phyloP scores from a whole-genome alignment of 1,139 yeast species.

The Protomyces arabidopsidicola region DNA sequence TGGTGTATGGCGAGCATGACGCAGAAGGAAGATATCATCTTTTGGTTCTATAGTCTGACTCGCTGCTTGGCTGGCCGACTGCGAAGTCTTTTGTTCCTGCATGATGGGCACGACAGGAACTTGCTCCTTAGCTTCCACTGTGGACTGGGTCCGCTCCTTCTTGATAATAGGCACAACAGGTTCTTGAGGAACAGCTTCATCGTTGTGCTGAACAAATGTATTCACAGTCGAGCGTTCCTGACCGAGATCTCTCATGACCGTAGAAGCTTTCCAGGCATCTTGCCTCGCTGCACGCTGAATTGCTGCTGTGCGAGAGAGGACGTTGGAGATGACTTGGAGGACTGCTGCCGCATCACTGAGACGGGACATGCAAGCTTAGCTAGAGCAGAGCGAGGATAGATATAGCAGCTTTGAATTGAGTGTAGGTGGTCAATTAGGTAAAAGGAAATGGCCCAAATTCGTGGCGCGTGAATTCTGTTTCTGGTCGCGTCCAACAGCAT shows the following conservation, averaged over 20 bases:
- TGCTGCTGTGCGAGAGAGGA: background rate
- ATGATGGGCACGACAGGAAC: background rate
- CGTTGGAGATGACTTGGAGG: conserved; percentile 4
- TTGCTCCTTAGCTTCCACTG: background rate
- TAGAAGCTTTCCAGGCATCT: conserved; percentile 13
- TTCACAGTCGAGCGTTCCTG: background rate
- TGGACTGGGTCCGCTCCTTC: background rate
- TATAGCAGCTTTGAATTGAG: too few species aligned
- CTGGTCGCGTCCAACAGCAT: too few species aligned
- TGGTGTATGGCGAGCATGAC: background rate
- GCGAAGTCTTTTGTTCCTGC: background rate
- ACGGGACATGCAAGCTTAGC: conserved; percentile 2
- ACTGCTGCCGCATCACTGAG: conserved; percentile 18
- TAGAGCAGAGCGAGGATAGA: background rate
- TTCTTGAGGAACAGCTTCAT: background rate
- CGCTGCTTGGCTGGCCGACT: background rate
- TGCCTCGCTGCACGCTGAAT: conserved; percentile 3
- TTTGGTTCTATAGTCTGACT: background rate
- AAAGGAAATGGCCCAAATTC: too few species aligned
- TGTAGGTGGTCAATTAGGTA: too few species aligned
- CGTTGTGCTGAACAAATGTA: background rate
- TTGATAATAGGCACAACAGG: background rate
- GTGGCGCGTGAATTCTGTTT: too few species aligned
- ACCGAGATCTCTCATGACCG: conserved; percentile 11
- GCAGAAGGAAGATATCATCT: background rate